Conservation (phyloP, 2,329 filamentous ascomycete genomes). For the Fusarium bulbicola region DNA sequence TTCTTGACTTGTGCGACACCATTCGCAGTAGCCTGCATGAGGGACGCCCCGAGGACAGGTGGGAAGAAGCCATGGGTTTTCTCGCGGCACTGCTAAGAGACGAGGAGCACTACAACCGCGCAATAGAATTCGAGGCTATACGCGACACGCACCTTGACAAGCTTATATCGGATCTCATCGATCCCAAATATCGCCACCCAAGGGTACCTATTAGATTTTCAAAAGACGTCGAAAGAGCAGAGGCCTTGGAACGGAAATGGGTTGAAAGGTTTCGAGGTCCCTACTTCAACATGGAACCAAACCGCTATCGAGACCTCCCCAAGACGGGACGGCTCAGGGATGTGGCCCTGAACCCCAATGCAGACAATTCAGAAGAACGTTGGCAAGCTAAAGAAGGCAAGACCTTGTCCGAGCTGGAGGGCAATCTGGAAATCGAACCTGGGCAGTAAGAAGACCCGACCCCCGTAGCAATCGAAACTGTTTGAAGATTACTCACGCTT, state of each 20-base stretch:
- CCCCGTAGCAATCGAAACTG: background rate
- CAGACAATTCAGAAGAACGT: conserved; percentile 44
- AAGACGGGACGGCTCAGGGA: conserved; percentile 52
- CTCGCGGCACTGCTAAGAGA: conserved; percentile 51
- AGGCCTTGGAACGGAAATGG: conserved; percentile 55
- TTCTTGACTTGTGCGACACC: conserved; percentile 54
- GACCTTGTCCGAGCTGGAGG: conserved; percentile 52
- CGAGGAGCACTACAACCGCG: conserved; percentile 47
- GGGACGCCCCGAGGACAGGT: conserved; percentile 46
- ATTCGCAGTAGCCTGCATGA: conserved; percentile 50
- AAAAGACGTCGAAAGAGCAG: conserved; percentile 49
- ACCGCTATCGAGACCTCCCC: conserved; percentile 50
- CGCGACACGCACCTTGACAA: conserved; percentile 54
- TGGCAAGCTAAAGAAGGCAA: conserved; percentile 50
- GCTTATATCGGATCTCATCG: conserved; percentile 53
- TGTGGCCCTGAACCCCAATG: conserved; percentile 50
- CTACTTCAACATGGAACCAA: conserved; percentile 57
- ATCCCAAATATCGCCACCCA: conserved; percentile 41
- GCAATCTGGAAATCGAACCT: conserved; percentile 54
- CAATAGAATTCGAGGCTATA: conserved; percentile 53
- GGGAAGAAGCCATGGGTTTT: conserved; percentile 51
- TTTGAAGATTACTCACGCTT: conserved; percentile 28
- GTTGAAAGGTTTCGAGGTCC: conserved; percentile 54
- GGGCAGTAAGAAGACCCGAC: conserved; percentile 57
- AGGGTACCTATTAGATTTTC: conserved; percentile 45